Base-by-base conservation (phyloP, 1,284 basidiomycete genomes). In the Tilletia indica region DNA sequence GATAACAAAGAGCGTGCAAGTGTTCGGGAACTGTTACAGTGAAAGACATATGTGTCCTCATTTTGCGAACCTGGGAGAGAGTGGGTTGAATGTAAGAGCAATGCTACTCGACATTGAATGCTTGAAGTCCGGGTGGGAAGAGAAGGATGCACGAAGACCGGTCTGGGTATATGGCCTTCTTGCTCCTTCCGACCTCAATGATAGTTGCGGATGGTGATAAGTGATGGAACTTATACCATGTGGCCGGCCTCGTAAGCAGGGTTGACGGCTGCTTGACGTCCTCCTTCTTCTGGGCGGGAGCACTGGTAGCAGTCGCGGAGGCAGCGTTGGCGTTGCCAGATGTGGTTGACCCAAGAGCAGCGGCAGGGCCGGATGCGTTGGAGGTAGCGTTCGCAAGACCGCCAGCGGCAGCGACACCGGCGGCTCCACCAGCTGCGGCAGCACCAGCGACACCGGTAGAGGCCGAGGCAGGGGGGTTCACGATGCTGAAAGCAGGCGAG, bases 401-500 rank as follows among this genome's bases (percentile, higher is more conserved):
- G n/a, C 39, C 67, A 56, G 39, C 64, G 48, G 68, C 68, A 14
- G 66, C 67, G 51, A 45, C 69, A 25, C 56, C 71, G 68, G 68
- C 69, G 38, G 68, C 70, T 6, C 58, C 61, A 54, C 42, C 71
- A 19, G 64, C 71, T 12, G 64, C 71, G 34, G 45, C 75, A 47
- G 64, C 73, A 58, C 68, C 73, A 39, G 36, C 48, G 19, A 36
- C 70, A 51, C 54, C 67, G 16, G 36, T 68, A 9, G 69, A 71
- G 12, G 66, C 73, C 47, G 31, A 21, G n/a, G 58, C 45, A 31
- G 70, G 68, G 34, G 64, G 70, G 71, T 64, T 42, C 8, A 80
- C 83, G 54, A 83, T 77, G 68, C 76, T 72, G 74, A 83, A 92
- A 87, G 90, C 91, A 74, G 90, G 88, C 72, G 88, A 89, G 78